Evolutionary conservation across 2,329 filamentous ascomycete genomes (phyloP).

Genomic region (Byssothecium circinans): DNA sequence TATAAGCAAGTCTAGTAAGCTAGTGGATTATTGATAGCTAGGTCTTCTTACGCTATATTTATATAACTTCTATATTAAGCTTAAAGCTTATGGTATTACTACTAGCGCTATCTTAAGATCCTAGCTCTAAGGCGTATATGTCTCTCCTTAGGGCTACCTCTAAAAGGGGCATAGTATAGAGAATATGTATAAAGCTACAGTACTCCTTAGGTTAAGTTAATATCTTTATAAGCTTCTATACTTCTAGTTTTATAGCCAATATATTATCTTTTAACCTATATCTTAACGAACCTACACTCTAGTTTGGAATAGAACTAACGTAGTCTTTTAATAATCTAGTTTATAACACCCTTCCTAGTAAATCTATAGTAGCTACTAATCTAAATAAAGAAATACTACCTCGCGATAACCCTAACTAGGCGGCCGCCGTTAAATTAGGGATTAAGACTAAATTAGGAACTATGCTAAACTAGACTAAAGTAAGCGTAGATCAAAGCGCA

Average conservation of each 20-base stretch:
- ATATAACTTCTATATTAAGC: constrained; percentile 2
- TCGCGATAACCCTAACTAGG: background rate
- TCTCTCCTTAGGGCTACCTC: background rate
- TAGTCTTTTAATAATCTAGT: background rate
- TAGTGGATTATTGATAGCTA: background rate
- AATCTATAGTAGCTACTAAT: background rate
- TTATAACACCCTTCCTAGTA: background rate
- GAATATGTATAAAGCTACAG: constrained; percentile 1
- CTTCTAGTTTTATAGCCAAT: background rate
- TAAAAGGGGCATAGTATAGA: background rate
- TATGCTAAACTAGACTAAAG: background rate
- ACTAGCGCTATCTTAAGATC: background rate
- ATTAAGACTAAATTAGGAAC: no score
- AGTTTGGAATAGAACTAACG: background rate
- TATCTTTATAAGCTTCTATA: background rate
- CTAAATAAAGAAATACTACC: background rate
- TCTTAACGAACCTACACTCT: background rate
- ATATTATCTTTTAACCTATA: background rate
- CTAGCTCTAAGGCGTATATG: constrained; percentile 1
- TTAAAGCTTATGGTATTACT: background rate
- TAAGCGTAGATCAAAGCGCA: background rate
- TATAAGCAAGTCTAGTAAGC: background rate
- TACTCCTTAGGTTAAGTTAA: background rate
- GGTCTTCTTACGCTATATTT: background rate
- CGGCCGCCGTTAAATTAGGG: background rate